Percentiles rank a stretch among this genome's conserved stretches.
phyloP scores from a whole-genome alignment of 2,329 filamentous ascomycete species.

The Mollisiaceae sp. region DNA sequence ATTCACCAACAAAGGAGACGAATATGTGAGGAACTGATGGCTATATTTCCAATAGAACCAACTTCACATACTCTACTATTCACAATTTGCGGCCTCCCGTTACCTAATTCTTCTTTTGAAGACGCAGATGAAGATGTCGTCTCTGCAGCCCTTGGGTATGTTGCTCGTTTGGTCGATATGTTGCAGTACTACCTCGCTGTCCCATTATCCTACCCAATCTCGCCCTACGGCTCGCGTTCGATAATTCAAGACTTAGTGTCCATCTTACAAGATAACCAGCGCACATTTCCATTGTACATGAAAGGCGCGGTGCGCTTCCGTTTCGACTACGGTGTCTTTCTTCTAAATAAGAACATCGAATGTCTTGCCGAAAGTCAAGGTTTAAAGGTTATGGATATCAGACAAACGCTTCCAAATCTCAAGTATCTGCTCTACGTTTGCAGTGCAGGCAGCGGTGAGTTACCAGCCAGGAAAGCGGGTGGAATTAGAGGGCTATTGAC shows the following conservation, averaged over 20 bases:
- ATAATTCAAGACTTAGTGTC: constrained; percentile 78
- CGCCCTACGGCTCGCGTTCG: constrained; percentile 73
- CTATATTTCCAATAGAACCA: constrained; percentile 82
- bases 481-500: constrained; percentile 64
- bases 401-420: constrained; percentile 90
- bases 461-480: constrained; percentile 65
- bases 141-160: constrained; percentile 81
- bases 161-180: constrained; percentile 74
- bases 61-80: constrained; percentile 72
- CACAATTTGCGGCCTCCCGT: constrained; percentile 76
- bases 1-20: constrained; percentile 87
- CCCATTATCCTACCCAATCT: constrained; percentile 80
- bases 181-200: constrained; percentile 83
- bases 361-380: constrained; percentile 67
- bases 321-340: constrained; percentile 94
- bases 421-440: constrained; percentile 92
- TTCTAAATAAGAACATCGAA: constrained; percentile 97
- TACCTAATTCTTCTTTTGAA: constrained; percentile 82
- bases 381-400: constrained; percentile 83
- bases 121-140: constrained; percentile 72
- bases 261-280: constrained; percentile 52
- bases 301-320: constrained; percentile 77
- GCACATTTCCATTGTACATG: constrained; percentile 82
- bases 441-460: constrained; percentile 73
- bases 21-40: constrained; percentile 81